These are phyloP conservation scores for Ananas comosus DNA, from an alignment of 176 grass and related monocot genomes.

Conservation along the genomic window DNA sequence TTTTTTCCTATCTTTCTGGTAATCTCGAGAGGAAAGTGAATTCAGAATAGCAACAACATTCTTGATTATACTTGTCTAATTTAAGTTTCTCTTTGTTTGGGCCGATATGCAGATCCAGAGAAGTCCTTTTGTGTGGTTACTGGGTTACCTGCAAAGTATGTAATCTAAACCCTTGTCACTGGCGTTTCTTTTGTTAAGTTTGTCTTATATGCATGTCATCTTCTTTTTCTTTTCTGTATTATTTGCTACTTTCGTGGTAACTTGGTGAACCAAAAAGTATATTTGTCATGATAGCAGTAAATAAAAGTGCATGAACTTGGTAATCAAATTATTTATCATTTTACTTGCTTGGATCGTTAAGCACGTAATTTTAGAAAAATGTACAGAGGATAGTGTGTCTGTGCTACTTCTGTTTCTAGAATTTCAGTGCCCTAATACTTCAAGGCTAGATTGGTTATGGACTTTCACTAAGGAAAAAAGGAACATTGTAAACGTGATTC, in stretches of 20 bases:
- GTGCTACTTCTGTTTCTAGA: no score
- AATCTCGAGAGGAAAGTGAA: background rate
- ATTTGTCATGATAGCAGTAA: background rate
- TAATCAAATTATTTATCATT: no score
- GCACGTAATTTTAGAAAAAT: no score
- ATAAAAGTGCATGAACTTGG: no score
- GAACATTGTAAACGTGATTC: no score
- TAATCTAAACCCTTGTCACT: constrained; percentile 14
- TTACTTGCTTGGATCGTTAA: no score
- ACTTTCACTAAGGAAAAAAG: no score
- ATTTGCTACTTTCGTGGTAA: background rate
- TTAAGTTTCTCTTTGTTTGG: background rate
- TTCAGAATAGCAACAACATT: background rate
- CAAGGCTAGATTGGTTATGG: no score
- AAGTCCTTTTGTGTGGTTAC: constrained; percentile 69
- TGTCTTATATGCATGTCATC: background rate
- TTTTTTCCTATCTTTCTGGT: background rate
- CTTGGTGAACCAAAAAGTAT: background rate
- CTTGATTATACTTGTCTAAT: background rate
- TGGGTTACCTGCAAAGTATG: constrained; percentile 82
- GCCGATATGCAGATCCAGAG: constrained; percentile 51
- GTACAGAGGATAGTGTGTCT: no score
- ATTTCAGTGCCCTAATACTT: no score
- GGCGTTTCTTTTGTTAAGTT: background rate
- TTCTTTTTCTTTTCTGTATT: constrained; percentile 6